Conservation (phyloP, 352 stramenopile genomes). For the Phytophthora sojae region DNA sequence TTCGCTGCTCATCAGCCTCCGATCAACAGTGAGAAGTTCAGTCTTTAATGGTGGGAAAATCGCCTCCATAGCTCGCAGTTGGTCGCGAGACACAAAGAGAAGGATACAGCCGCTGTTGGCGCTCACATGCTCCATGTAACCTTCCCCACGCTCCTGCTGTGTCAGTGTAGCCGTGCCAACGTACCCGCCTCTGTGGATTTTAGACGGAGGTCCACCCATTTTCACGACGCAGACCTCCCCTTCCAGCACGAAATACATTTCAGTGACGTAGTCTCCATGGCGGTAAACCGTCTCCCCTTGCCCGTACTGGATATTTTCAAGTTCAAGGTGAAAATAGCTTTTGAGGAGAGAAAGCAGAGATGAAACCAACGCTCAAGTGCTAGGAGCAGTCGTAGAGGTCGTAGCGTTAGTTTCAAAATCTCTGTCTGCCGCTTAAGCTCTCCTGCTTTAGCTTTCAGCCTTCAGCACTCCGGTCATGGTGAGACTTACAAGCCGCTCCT, state of each 20-base stretch:
- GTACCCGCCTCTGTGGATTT: conserved; percentile 42
- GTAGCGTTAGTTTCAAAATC: too few relatives aligned
- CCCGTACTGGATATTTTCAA: too few relatives aligned
- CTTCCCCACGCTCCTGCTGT: conserved; percentile 44
- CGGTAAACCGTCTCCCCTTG: conserved; percentile 60
- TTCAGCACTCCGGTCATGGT: too few relatives aligned
- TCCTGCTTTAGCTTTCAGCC: too few relatives aligned
- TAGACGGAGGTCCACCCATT: conserved; percentile 21
- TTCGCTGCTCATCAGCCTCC: conserved; percentile 46
- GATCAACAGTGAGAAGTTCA: conserved; percentile 51
- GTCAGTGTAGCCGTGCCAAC: conserved; percentile 48
- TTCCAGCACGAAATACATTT: conserved; percentile 61
- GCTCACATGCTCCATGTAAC: conserved; percentile 55
- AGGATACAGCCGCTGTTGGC: conserved; percentile 56
- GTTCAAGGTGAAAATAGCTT: too few relatives aligned
- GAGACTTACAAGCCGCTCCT: too few relatives aligned
- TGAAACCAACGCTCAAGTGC: too few relatives aligned
- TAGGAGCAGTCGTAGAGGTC: too few relatives aligned
- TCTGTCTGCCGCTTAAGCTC: too few relatives aligned
- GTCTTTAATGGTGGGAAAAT: conserved; percentile 51
- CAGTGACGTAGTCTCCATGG: conserved; percentile 57
- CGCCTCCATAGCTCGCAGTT: conserved; percentile 49
- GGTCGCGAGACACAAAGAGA: conserved; percentile 51
- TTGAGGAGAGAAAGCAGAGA: too few relatives aligned
- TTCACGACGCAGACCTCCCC: conserved; percentile 49